These are phyloP conservation scores for Plasmodium gaboni DNA, from an alignment of 169 alveolate species.

Conservation along the genomic window DNA sequence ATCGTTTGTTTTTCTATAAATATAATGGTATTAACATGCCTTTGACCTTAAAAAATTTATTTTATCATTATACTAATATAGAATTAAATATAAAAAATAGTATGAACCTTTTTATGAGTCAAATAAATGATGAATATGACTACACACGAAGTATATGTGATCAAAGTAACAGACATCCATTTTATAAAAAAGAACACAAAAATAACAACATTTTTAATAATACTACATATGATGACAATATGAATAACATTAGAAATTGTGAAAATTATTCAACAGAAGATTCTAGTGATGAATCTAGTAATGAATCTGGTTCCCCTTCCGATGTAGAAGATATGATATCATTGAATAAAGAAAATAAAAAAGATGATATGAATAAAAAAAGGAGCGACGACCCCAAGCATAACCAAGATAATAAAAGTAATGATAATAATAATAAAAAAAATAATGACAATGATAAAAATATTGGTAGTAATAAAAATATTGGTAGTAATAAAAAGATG, in stretches of 20 bases:
- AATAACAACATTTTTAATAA: background rate
- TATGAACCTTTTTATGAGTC: conserved; percentile 4
- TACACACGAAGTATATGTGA: background rate
- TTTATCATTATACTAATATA: conserved; percentile 13
- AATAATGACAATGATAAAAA: background rate
- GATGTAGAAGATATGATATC: no score
- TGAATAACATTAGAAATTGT: no score
- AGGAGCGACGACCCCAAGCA: no score
- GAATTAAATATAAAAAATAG: conserved; percentile 11
- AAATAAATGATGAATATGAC: conserved; percentile 13
- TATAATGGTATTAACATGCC: conserved; percentile 52
- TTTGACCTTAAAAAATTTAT: conserved; percentile 15
- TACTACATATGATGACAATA: no score
- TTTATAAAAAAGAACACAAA: background rate
- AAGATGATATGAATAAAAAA: background rate
- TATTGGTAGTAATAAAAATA: background rate
- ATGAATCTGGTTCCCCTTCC: background rate
- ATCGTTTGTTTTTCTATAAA: conserved; percentile 45
- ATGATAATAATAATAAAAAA: background rate
- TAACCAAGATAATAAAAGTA: no score
- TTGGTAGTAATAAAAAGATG: background rate
- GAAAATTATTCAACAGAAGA: background rate
- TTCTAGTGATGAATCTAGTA: background rate
- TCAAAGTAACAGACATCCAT: background rate
- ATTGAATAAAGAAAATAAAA: background rate